Evolutionary conservation across 2,329 filamentous ascomycete species (phyloP).

Genomic region (Pseudocercospora macadamiae): DNA sequence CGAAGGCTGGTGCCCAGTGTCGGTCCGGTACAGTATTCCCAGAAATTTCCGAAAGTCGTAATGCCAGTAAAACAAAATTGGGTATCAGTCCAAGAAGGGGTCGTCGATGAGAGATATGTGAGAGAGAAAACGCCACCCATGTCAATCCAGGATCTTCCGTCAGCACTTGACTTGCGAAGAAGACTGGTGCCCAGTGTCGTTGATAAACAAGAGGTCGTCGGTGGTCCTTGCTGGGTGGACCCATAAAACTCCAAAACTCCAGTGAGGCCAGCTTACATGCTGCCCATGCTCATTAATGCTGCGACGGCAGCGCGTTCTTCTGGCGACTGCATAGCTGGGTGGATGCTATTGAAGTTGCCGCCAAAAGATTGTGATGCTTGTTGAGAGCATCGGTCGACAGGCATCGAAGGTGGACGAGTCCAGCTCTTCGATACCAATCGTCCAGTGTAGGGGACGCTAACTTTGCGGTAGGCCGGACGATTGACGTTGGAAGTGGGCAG

Average conservation of each 20-base stretch:
- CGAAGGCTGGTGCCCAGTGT: constrained; percentile 38
- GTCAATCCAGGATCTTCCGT: constrained; percentile 43
- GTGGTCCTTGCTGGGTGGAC: constrained; percentile 5
- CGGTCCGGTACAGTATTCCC: constrained; percentile 24
- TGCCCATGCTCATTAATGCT: constrained; percentile 78
- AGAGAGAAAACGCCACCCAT: constrained; percentile 36
- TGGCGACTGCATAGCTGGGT: constrained; percentile 50
- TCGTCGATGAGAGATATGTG: constrained; percentile 16
- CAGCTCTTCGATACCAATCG: constrained; percentile 32
- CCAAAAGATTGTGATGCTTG: constrained; percentile 2
- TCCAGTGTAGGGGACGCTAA: constrained; percentile 33
- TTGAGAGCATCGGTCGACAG: constrained; percentile 15
- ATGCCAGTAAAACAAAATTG: constrained; percentile 19
- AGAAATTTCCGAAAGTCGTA: constrained; percentile 12
- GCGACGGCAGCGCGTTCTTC: constrained; percentile 82
- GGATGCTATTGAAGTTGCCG: constrained; percentile 10
- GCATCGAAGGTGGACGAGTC: constrained; percentile 31
- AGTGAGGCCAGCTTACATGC: constrained; percentile 49
- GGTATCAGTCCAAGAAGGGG: constrained; percentile 22
- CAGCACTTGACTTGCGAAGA: constrained; percentile 42
- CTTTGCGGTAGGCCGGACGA: constrained; percentile 35
- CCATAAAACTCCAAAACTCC: constrained; percentile 21
- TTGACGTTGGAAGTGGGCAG: constrained; percentile 35
- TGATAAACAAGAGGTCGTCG: constrained; percentile 26
- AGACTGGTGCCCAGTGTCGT: constrained; percentile 42